Percentiles rank a stretch among this genome's conserved stretches.
Evolutionary conservation across 2,329 filamentous ascomycete species (phyloP).

Genomic region (Apiospora marii): DNA sequence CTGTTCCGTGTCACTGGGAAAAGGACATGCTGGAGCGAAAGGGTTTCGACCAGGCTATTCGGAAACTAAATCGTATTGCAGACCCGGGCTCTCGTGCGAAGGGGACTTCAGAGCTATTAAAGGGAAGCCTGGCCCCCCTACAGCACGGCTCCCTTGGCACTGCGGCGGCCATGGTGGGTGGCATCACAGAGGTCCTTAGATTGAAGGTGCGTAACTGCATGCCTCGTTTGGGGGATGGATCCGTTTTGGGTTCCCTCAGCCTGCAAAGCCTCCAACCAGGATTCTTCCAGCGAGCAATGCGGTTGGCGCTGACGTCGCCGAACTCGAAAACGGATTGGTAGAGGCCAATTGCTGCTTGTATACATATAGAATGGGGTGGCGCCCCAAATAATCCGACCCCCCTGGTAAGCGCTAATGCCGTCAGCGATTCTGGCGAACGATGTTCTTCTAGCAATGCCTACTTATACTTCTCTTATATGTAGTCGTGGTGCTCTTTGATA

Average conservation of each 20-base stretch:
- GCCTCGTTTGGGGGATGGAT: neutral
- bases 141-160: neutral
- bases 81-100: neutral
- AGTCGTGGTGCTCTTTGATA: neutral
- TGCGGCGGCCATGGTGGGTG: neutral
- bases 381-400: neutral
- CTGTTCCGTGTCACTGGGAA: neutral
- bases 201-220: neutral
- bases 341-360: neutral
- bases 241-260: neutral
- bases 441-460: neutral
- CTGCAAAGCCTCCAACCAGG: neutral
- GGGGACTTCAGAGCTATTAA: neutral
- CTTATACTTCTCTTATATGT: neutral
- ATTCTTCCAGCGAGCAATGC: neutral
- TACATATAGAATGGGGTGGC: neutral
- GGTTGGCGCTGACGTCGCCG: neutral
- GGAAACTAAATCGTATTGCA: neutral
- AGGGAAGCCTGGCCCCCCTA: neutral
- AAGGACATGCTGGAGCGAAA: neutral
- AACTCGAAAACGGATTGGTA: neutral
- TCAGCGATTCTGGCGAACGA: neutral
- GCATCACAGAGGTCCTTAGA: neutral
- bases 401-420: constrained; percentile 4
- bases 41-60: neutral